Percentiles rank a stretch among this genome's conserved stretches.
These are phyloP conservation scores for Amphirosellinia nigrospora DNA, from an alignment of 495 filamentous ascomycete species.

Conservation along the genomic window DNA sequence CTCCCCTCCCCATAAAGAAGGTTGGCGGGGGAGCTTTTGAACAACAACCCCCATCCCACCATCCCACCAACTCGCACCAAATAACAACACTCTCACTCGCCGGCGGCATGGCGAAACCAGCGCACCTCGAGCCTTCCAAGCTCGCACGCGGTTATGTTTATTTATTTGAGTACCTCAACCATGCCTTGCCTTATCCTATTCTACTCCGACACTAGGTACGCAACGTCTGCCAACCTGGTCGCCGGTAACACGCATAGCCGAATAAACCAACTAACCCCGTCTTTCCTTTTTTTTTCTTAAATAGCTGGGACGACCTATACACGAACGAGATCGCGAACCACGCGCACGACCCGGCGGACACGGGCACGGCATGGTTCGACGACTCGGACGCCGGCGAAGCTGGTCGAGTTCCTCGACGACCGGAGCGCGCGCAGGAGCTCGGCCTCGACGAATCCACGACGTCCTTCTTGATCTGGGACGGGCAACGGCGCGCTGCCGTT, in stretches of 20 bases:
- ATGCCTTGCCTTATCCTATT: slow-evolving; percentile 31
- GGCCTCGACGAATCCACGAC: slow-evolving; percentile 27
- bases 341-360: slow-evolving; percentile 63
- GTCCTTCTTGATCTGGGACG: slow-evolving; percentile 73
- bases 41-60: slow-evolving; percentile 3
- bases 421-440: slow-evolving; percentile 29
- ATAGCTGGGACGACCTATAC: slow-evolving; percentile 75
- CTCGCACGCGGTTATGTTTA: slow-evolving; percentile 73
- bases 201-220: background rate
- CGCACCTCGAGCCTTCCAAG: slow-evolving; percentile 65
- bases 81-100: background rate
- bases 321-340: slow-evolving; percentile 65
- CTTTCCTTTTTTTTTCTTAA: too few species aligned
- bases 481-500: slow-evolving; percentile 93
- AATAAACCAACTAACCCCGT: too few species aligned
- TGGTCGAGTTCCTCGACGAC: slow-evolving; percentile 60
- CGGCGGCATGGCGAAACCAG: slow-evolving; percentile 34
- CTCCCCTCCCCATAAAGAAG: background rate
- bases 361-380: slow-evolving; percentile 78
- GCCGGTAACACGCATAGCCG: too few species aligned
- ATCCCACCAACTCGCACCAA: background rate
- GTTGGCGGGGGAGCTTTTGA: background rate
- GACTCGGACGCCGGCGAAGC: slow-evolving; percentile 69
- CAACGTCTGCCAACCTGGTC: too few species aligned
- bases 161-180: too few species aligned